Evolutionary conservation across 2,329 filamentous ascomycete species (phyloP), one percentile per base, ranked within the genome.

Genomic region (Drechslera avenae): DNA sequence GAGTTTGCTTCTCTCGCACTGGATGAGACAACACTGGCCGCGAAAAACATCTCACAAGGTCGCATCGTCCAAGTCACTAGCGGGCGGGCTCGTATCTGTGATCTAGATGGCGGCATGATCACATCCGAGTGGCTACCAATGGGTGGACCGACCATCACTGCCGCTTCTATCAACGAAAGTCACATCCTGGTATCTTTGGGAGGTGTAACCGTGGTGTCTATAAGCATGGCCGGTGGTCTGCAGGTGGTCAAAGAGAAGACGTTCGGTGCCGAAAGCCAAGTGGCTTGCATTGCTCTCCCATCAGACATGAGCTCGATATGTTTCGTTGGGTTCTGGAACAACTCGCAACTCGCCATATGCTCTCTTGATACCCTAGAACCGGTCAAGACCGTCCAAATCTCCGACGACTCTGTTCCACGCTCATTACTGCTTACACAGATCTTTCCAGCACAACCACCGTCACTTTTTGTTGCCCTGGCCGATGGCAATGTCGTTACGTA

Each of bases 401-500:
- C 71, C 8, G 86, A 92, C 50, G 86, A 85, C 6, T 91, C 90
- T 0, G 86, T 97, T 21, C 92, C 94, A 1, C 83, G 93, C 56
- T 91, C 91, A 43, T 81, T 97, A 21, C 84, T 87, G 0, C 81
- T 97, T 6, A 87, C 90, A 4, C 86, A 92, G 54, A 81, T 97
- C 3, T 82, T 97, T 26, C 69, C 74, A 10, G 73, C 80, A 36
- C 86, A 87, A 12, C 79, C 81, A 5, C 88, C 91, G 0, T 96
- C 89, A 0, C 79, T 99, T 0, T 89, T 99, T 54, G 83, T 96
- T 26, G 89, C 93, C 10, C 89, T 97, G 83, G 91, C 95, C 39
- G 93, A 97, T 73, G 94, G 94, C 3, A 90, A 89, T 54, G 89
- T 99, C 1, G 82, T 96, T 42, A 94, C 89, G 0, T 97, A 92